Evolutionary conservation across 2,329 filamentous ascomycete species (phyloP).

Genomic region (Annulohypoxylon truncatum): DNA sequence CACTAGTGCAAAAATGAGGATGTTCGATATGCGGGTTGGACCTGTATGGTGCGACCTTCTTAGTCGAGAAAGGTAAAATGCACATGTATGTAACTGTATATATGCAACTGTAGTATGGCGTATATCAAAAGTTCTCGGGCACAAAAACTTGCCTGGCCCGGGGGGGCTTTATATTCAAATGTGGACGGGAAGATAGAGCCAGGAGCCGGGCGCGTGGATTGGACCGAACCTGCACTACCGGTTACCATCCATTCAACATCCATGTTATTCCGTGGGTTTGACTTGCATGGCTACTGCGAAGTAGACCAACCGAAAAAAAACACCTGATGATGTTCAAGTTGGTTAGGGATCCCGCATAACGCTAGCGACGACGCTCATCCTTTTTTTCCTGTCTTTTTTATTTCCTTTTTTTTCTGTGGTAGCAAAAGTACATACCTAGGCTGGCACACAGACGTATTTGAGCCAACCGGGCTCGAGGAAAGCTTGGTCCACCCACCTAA

Average conservation of each 20-base stretch:
- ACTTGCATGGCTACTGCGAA: slow-evolving; percentile 5
- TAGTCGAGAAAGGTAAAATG: neutral
- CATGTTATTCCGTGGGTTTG: slow-evolving; percentile 6
- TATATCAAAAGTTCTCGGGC: neutral
- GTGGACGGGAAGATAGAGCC: neutral
- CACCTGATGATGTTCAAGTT: neutral
- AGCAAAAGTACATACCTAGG: neutral
- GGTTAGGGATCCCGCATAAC: neutral
- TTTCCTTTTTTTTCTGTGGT: neutral
- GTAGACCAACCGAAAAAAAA: slow-evolving; percentile 4
- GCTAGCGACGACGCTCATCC: neutral
- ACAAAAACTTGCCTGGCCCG: neutral
- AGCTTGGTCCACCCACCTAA: neutral
- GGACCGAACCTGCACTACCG: slow-evolving; percentile 12
- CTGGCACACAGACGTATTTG: neutral
- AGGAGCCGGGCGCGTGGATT: slow-evolving; percentile 20
- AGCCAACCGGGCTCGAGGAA: neutral
- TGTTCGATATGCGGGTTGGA: neutral
- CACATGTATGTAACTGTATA: neutral
- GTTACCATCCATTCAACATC: slow-evolving; percentile 5
- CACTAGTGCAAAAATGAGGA: neutral
- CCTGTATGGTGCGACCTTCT: slow-evolving; percentile 18
- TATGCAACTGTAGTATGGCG: neutral
- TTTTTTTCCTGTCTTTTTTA: neutral
- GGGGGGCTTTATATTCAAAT: neutral